Percentiles rank a stretch among this genome's conserved stretches.
Evolutionary conservation across 176 grass and related monocot species (phyloP).

Genomic region (Stipa capillata): DNA sequence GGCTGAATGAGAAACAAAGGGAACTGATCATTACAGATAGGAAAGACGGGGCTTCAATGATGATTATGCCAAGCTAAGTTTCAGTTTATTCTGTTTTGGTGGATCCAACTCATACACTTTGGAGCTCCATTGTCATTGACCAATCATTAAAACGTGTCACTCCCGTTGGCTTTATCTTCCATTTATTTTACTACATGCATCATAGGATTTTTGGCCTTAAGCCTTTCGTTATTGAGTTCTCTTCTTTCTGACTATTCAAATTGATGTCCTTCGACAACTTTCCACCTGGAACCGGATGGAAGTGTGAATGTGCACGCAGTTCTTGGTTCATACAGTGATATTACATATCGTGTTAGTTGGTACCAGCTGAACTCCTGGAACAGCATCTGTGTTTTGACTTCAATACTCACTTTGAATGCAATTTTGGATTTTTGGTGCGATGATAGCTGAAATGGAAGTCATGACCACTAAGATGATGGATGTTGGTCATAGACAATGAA

Average conservation of each 20-base stretch:
- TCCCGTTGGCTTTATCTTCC: neutral
- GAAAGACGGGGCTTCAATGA: constrained; percentile 12
- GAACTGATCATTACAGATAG: neutral
- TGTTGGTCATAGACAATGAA: constrained; percentile 9
- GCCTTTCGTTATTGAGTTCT: neutral
- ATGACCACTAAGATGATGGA: neutral
- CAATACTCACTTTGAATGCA: constrained; percentile 13
- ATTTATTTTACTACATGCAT: constrained; percentile 3
- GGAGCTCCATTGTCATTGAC: neutral
- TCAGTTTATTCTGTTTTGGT: constrained; percentile 16
- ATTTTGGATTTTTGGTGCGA: constrained; percentile 25
- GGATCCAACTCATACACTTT: neutral
- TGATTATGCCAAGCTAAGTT: constrained; percentile 9
- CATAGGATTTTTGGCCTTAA: neutral
- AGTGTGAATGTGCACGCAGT: neutral
- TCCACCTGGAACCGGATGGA: neutral
- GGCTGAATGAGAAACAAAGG: constrained; percentile 41
- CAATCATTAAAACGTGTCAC: constrained; percentile 20
- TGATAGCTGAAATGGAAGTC: neutral
- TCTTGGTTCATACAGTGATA: neutral
- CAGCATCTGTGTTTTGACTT: constrained; percentile 15
- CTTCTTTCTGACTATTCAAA: neutral
- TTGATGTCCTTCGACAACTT: neutral
- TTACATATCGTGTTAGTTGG: neutral
- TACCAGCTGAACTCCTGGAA: constrained; percentile 1